Evolutionary conservation across 2,329 filamentous ascomycete genomes (phyloP).

Genomic region (Botrytis porri): DNA sequence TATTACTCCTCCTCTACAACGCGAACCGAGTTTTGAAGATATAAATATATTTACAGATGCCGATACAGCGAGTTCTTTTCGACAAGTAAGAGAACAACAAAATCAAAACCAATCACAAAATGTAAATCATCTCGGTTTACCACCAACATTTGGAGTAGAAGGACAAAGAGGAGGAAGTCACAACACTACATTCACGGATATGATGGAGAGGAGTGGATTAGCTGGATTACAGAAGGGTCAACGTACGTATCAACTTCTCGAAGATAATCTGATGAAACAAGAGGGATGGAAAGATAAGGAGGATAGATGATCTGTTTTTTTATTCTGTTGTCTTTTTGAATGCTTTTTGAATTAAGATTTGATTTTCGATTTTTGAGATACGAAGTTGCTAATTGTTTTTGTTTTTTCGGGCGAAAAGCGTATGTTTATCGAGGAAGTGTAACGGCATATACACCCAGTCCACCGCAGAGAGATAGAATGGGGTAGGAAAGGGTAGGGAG

Average conservation of each 20-base stretch:
- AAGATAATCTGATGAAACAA: not conserved
- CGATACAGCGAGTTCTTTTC: conserved; percentile 40
- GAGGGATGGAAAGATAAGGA: not conserved
- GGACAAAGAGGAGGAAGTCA: conserved; percentile 22
- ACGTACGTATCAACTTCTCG: conserved; percentile 29
- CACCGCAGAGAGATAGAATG: conserved; percentile 1
- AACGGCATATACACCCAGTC: conserved; percentile 13
- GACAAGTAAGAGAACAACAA: conserved; percentile 21
- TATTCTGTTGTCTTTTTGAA: not conserved
- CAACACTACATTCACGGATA: conserved; percentile 50
- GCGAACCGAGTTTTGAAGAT: conserved; percentile 48
- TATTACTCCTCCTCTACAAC: conserved; percentile 40
- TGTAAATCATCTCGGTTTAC: not conserved
- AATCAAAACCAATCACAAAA: not conserved
- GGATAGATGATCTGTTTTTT: not conserved
- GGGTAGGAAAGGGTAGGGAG: not conserved
- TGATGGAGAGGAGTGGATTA: conserved; percentile 49
- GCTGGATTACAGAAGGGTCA: conserved; percentile 38
- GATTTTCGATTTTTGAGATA: not conserved
- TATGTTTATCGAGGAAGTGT: conserved; percentile 19
- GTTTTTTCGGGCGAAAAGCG: conserved; percentile 7
- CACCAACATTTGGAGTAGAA: not conserved
- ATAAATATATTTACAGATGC: conserved; percentile 54
- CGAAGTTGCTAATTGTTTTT: conserved; percentile 10
- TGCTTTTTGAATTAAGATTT: not conserved